Evolutionary conservation across 2,329 filamentous ascomycete species (phyloP).

Genomic region (Clonostachys rosea): DNA sequence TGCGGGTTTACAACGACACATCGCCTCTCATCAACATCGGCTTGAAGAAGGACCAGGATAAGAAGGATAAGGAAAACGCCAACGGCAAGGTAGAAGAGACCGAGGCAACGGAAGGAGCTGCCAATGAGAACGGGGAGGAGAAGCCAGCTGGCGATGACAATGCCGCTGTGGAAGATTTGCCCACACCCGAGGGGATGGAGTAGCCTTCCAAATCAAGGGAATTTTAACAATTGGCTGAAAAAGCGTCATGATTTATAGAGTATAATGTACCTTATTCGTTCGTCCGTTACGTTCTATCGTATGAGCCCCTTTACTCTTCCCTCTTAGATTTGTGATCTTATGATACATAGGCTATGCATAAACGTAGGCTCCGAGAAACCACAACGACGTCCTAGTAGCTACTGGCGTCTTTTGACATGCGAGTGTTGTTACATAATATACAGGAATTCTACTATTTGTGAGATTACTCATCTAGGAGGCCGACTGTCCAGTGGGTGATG

Average conservation of each 20-base stretch:
- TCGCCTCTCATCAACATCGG: constrained; percentile 74
- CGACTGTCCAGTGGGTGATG: constrained; percentile 69
- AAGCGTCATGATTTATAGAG: background rate
- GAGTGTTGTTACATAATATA: background rate
- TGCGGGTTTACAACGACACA: constrained; percentile 87
- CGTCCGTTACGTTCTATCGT: background rate
- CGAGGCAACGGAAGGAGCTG: constrained; percentile 10
- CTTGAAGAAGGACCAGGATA: constrained; percentile 42
- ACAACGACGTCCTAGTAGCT: background rate
- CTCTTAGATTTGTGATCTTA: constrained; percentile 3
- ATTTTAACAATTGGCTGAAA: constrained; percentile 1
- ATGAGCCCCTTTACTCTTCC: background rate
- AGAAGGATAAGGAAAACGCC: constrained; percentile 21
- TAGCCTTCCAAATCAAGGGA: no score
- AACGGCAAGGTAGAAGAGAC: constrained; percentile 24
- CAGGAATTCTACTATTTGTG: constrained; percentile 4
- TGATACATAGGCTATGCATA: background rate
- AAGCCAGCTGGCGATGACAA: constrained; percentile 13
- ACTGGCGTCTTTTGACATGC: background rate
- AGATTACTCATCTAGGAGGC: constrained; percentile 46
- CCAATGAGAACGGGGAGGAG: constrained; percentile 4
- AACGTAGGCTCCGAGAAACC: background rate
- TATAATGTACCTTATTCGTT: no score
- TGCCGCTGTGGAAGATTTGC: constrained; percentile 28
- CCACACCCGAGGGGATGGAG: constrained; percentile 21